Evolutionary conservation across 2,329 filamentous ascomycete genomes (phyloP), one percentile per base, ranked within the genome.

Genomic region (Diaporthe vexans): DNA sequence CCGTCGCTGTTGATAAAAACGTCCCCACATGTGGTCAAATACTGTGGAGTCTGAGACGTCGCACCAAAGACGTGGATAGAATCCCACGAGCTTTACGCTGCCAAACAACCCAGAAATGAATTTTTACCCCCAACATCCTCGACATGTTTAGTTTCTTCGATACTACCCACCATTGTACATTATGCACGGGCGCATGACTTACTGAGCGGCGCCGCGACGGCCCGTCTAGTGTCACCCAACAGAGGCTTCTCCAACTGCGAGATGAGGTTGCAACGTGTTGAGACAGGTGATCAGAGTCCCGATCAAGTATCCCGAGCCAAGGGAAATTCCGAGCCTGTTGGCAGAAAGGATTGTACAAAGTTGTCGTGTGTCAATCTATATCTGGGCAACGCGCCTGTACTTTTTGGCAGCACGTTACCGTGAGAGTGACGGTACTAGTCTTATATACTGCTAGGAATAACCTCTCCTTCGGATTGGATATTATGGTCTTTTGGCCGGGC

Each of bases 191-290:
- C 43, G 46, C 33, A 26, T 33, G 15, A 11, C 9, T 26, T n/a
- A 35, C 15, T 68, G 46, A 40, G 63, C 43, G 19, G 43, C 63
- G 63, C 46, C 63, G 63, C 63, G 33, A 24, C 63, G 63, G 63
- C 63, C 63, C 63, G 63, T 29, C 33, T 54, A 33, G 63, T 68
- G 63, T 29, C 54, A 68, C 63, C 63, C 63, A 54, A 40, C 46
- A 15, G 15, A 13, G 4, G 8, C 13, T 26, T 37, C 46, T 40
- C 63, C 33, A 54, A 68, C 21, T 52, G 63, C 19, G n/a, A 52
- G 21, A 26, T 68, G n/a, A 26, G 29, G 48, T 68, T 52, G n/a
- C 46, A 68, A 33, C 33, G 52, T 21, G n/a, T 52, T 24, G 13
- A 67, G 61, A 37, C 61, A 52, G 46, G 13, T 37, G 63, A 54